These are phyloP conservation scores for Fusarium floridanum DNA, from an alignment of 2,329 filamentous ascomycete genomes.

Conservation along the genomic window DNA sequence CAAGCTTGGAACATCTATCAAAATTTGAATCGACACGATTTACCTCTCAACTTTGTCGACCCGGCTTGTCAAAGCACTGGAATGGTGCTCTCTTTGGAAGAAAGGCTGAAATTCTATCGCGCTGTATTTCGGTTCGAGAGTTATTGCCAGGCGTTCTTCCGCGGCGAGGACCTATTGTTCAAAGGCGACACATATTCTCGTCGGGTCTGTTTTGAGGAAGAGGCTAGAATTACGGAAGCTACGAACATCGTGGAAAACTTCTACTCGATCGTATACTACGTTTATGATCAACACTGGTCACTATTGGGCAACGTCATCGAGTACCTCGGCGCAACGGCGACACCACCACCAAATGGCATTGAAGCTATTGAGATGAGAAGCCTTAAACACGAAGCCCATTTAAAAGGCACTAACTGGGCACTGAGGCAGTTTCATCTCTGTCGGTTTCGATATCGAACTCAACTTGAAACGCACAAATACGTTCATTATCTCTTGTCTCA, in stretches of 20 bases:
- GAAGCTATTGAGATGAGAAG: background rate
- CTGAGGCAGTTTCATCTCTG: background rate
- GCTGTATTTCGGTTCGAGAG: background rate
- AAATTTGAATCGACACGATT: background rate
- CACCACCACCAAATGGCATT: background rate
- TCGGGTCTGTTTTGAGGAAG: background rate
- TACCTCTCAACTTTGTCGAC: background rate
- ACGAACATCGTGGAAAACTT: background rate
- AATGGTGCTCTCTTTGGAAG: background rate
- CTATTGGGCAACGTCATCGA: background rate
- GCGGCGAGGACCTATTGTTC: background rate
- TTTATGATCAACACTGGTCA: slow-evolving; percentile 1
- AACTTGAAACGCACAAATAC: background rate
- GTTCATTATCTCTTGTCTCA: slow-evolving; percentile 1
- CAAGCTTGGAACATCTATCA: background rate
- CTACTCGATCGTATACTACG: slow-evolving; percentile 1
- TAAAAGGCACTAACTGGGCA: background rate
- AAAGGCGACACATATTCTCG: background rate
- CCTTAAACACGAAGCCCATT: background rate
- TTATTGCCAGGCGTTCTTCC: slow-evolving; percentile 6
- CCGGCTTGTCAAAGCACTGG: background rate
- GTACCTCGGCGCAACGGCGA: background rate
- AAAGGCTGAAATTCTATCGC: background rate
- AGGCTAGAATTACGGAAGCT: too few species aligned
- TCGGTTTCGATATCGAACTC: background rate